Percentiles rank a stretch among this genome's conserved stretches.
Conservation (phyloP, 208 protist species). For the Trypanosoma platydactyli region DNA sequence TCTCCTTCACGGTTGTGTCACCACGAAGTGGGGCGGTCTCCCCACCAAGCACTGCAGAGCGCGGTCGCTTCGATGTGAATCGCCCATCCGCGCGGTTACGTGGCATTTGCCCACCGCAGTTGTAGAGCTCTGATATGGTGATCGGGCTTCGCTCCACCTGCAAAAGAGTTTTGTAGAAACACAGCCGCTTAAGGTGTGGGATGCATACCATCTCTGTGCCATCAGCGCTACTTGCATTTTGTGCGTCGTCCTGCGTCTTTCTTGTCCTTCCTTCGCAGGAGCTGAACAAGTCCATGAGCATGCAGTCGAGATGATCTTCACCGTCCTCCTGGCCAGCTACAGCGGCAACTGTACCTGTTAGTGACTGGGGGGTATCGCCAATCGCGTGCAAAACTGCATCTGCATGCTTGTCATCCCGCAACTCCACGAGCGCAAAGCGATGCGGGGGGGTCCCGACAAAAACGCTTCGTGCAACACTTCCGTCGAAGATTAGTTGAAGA, state of each 20-base stretch:
- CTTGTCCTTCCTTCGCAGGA: neutral
- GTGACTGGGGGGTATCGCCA: neutral
- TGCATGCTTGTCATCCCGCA: slow-evolving; percentile 30
- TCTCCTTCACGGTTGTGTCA: neutral
- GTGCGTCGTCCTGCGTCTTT: slow-evolving; percentile 1
- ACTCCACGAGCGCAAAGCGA: slow-evolving; percentile 71
- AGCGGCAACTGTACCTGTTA: neutral
- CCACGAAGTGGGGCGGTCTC: neutral
- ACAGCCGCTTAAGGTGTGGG: slow-evolving; percentile 36
- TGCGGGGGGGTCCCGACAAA: slow-evolving; percentile 58
- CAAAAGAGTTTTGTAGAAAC: slow-evolving; percentile 38
- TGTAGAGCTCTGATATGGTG: slow-evolving; percentile 56
- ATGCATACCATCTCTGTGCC: slow-evolving; percentile 17
- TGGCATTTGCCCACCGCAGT: slow-evolving; percentile 52
- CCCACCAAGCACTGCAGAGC: neutral
- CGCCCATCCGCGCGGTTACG: slow-evolving; percentile 20
- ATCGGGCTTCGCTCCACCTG: slow-evolving; percentile 57
- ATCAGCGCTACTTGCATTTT: neutral
- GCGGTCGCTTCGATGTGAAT: slow-evolving; percentile 1
- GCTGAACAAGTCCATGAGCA: neutral
- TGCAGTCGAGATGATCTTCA: neutral
- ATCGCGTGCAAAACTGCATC: slow-evolving; percentile 32
- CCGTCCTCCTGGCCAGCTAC: neutral
- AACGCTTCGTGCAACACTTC: slow-evolving; percentile 44
- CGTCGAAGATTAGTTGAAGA: slow-evolving; percentile 58